These are phyloP conservation scores for Coriaria nepalensis DNA, from an alignment of 306 rosid species.

Conservation along the genomic window DNA sequence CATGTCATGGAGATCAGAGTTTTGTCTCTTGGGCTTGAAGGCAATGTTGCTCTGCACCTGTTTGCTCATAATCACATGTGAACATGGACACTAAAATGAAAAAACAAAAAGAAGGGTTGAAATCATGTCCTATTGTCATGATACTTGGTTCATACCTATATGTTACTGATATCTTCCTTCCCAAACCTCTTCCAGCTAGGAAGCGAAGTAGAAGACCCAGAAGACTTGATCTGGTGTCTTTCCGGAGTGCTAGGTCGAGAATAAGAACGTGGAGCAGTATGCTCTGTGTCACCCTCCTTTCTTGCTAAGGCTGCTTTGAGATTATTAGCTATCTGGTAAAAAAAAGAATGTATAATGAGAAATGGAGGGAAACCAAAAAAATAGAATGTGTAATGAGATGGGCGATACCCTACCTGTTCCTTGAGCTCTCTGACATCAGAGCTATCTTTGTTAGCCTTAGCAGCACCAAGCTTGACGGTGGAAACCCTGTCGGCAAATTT, in stretches of 20 bases:
- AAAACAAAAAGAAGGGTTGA: not conserved
- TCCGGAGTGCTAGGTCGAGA: slow-evolving; percentile 32
- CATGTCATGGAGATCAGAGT: slow-evolving; percentile 67
- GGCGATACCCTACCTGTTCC: slow-evolving; percentile 48
- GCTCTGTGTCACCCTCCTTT: slow-evolving; percentile 52
- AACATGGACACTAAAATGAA: not conserved
- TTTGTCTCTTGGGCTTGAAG: slow-evolving; percentile 39
- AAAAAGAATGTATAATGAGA: slow-evolving; percentile 1
- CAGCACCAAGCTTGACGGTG: slow-evolving; percentile 79
- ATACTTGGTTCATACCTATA: slow-evolving; percentile 26
- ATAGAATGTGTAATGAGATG: no score
- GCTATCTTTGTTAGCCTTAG: slow-evolving; percentile 54
- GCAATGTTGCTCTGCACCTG: slow-evolving; percentile 30
- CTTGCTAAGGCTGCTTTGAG: slow-evolving; percentile 67
- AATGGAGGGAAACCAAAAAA: not conserved
- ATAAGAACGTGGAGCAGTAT: slow-evolving; percentile 17
- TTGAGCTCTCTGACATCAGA: slow-evolving; percentile 68
- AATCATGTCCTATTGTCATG: not conserved
- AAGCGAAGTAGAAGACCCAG: slow-evolving; percentile 39
- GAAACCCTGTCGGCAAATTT: slow-evolving; percentile 93
- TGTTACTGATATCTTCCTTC: slow-evolving; percentile 42
- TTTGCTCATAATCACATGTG: not conserved
- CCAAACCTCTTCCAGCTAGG: slow-evolving; percentile 24
- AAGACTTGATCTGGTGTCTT: slow-evolving; percentile 30
- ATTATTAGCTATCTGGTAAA: slow-evolving; percentile 43